Conservation (phyloP, 768 basidiomycete species). For the Rhizopogon sp. region DNA sequence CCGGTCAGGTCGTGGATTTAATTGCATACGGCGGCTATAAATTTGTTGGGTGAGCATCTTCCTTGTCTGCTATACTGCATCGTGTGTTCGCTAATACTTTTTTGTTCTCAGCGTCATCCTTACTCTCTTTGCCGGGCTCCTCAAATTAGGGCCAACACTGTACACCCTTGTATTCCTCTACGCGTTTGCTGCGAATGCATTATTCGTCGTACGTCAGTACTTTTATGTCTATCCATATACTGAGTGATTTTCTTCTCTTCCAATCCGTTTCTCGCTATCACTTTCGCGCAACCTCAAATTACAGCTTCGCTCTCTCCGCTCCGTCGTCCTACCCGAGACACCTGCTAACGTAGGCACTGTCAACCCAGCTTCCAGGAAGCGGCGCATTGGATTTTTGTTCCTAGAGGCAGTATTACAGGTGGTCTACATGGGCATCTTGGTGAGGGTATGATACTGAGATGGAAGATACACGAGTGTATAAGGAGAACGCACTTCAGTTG, state of each 20-base stretch:
- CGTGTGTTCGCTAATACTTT: no score
- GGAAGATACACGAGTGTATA: no score
- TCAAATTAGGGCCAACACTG: slow-evolving; percentile 56
- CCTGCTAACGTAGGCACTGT: slow-evolving; percentile 55
- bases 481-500: no score
- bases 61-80: not conserved
- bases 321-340: slow-evolving; percentile 82
- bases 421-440: slow-evolving; percentile 81
- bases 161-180: slow-evolving; percentile 77
- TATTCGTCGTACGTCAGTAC: slow-evolving; percentile 72
- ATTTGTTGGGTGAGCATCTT: slow-evolving; percentile 76
- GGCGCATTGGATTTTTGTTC: slow-evolving; percentile 87
- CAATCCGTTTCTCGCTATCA: not conserved
- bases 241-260: not conserved
- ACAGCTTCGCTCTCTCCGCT: slow-evolving; percentile 89
- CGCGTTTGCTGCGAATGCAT: slow-evolving; percentile 82
- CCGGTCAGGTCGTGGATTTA: slow-evolving; percentile 70
- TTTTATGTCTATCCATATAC: not conserved
- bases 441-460: slow-evolving; percentile 42
- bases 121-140: slow-evolving; percentile 66
- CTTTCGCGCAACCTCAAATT: not conserved
- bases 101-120: slow-evolving; percentile 64
- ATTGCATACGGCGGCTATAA: slow-evolving; percentile 96
- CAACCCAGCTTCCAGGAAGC: slow-evolving; percentile 73
- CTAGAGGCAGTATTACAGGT: slow-evolving; percentile 79